Evolutionary conservation across 2,329 filamentous ascomycete genomes (phyloP), one percentile per base, ranked within the genome.

Genomic region (Paracoccidioides lutzii): DNA sequence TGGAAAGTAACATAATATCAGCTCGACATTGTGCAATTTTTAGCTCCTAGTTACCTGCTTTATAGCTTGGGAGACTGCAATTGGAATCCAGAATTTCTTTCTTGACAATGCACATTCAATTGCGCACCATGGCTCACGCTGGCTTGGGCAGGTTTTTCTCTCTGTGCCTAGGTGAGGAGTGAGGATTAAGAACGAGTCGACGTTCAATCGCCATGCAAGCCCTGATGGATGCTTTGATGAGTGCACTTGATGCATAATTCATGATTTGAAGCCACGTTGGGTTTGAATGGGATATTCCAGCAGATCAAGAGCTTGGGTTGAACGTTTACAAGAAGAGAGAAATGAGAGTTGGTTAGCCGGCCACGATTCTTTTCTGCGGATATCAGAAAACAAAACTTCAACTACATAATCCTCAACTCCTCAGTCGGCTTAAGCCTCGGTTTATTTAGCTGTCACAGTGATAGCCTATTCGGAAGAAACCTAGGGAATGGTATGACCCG

Each of bases 151-250:
- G 30, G 78, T 70, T 66, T 73, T 75, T 72, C 79, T 77, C 12
- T 75, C 69, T n/a, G 70, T 70, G 63, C 72, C 22, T 22, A 22
- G 22, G 22, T 22, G 2, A 22, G 71, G 44, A 74, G 76, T 67
- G 69, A 79, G 76, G 14, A 79, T 67, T 44, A 80, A 69, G 69
- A 86, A 89, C 48, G 87, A 76, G 67, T 90, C 85, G 8, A 89
- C 78, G 64, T 88, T 87, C 59, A 84, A 81, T 28, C 86, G 71
- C 9, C 77, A 89, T 78, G 1, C 82, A 84, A 58, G 75, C 67
- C 12, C 78, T 66, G 60, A 88, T 77, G 10, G 79, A 76, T 57
- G 76, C 74, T 58, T 22, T 22, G 22, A 22, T 22, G 1, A 22
- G 22, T 22, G n/a, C 22, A 22, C 71, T 62, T 4, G 76, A 71